Evolutionary conservation across 2,329 filamentous ascomycete genomes (phyloP), one percentile per base, ranked within the genome.

Genomic region (Paramyrothecium sp.): DNA sequence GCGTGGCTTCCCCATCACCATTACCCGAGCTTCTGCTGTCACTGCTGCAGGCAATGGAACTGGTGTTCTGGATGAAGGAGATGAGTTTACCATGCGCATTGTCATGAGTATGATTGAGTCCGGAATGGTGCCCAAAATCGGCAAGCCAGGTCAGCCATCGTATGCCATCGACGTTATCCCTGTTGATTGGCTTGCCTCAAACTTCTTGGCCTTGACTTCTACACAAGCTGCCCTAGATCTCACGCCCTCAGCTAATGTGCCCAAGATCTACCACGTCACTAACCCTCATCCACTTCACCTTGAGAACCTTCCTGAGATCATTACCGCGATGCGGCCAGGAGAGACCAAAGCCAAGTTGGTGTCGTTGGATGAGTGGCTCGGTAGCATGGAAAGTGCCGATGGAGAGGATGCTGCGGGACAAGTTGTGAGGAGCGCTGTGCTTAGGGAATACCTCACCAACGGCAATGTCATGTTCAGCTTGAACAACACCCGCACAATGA

Each of bases 381-480:
- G 38, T 12, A 44, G 51, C 11, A 58, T 60, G 56, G 60, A 61
- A 41, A 13, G 30, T 4, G 50, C 53, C 12, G 54, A 58, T 26
- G 58, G 50, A 19, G 58, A 60, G 5, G 61, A 66, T 33, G 53
- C 51, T 17, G 58, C 60, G 2, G 58, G 56, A 3, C 56, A 60
- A 23, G 57, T 60, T n/a, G 60, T 64, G 4, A 54, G 59, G 16
- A 59, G 57, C 54, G 60, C 60, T n/a, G 63, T 65, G 33, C 58
- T 66, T 22, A 60, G 55, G 54, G 60, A 66, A 54, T 63, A 62
- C 48, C 61, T 64, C 12, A 56, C 58, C 19, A 65, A 61, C 12
- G 64, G 64, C 4, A 58, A 59, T 50, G 64, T 65, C 59, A 66
- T 66, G 64, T 66, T 66, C 46, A 60, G 63, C 49, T 57, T 66